Percentiles rank a stretch among this genome's conserved stretches.
Conservation (phyloP, 73 alveolate genomes). For the Uronychia setigera region DNA sequence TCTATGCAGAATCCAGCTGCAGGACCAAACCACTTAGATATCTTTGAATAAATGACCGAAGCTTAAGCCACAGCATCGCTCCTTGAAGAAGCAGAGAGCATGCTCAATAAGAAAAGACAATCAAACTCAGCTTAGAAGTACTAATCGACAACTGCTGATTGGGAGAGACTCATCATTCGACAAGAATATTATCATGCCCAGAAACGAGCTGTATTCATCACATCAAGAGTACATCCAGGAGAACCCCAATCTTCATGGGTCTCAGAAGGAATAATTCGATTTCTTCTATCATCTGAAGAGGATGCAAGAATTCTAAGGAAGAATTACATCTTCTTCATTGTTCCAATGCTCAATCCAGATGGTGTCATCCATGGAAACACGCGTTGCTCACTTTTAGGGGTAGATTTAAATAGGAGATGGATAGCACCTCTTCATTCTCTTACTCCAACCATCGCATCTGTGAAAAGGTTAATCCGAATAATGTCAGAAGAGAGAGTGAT, state of each 20-base stretch:
- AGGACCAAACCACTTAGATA: background rate
- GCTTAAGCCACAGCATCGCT: background rate
- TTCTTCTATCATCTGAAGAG: slow-evolving; percentile 67
- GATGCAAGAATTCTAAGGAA: slow-evolving; percentile 75
- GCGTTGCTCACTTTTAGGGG: slow-evolving; percentile 79
- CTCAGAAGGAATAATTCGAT: slow-evolving; percentile 66
- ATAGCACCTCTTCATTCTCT: slow-evolving; percentile 69
- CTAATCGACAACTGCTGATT: slow-evolving; percentile 16
- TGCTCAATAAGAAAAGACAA: background rate
- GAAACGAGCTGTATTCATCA: slow-evolving; percentile 75
- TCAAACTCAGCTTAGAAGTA: background rate
- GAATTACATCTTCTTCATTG: slow-evolving; percentile 65
- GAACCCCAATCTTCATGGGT: slow-evolving; percentile 82
- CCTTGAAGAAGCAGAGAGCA: background rate
- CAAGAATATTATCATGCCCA: slow-evolving; percentile 41
- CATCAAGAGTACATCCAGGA: slow-evolving; percentile 84
- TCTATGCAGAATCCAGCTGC: background rate
- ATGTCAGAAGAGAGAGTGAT: slow-evolving; percentile 72
- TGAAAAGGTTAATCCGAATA: slow-evolving; percentile 67
- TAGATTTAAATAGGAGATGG: slow-evolving; percentile 84
- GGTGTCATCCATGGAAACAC: slow-evolving; percentile 84
- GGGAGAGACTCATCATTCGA: slow-evolving; percentile 5
- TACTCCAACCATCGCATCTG: slow-evolving; percentile 72
- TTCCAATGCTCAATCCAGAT: slow-evolving; percentile 85
- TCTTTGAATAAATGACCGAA: background rate